Conservation (phyloP, 2,329 filamentous ascomycete genomes). For the Cordyceps cateniannulata region DNA sequence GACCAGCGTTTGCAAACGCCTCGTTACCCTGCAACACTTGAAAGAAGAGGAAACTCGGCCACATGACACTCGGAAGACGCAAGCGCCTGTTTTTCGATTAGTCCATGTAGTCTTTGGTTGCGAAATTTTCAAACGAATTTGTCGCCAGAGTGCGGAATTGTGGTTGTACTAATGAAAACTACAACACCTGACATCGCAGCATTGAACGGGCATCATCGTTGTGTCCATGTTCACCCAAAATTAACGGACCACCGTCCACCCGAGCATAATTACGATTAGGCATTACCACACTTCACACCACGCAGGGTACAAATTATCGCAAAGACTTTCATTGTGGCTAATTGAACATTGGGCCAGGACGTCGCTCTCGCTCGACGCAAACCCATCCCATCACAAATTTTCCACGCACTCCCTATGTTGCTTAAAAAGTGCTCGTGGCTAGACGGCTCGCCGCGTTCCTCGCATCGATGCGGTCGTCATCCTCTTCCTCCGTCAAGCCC, state of each 20-base stretch:
- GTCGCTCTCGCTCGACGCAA: background rate
- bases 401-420: slow-evolving; percentile 1
- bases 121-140: too few species aligned
- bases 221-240: too few species aligned
- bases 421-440: slow-evolving; percentile 85
- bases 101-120: too few species aligned
- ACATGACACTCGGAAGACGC: too few species aligned
- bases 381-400: background rate
- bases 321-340: background rate
- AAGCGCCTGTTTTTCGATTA: too few species aligned
- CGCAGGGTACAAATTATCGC: background rate
- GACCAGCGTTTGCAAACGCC: background rate
- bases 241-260: too few species aligned
- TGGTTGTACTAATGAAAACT: too few species aligned
- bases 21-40: background rate
- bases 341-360: background rate
- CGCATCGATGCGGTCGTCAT: slow-evolving; percentile 91
- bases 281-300: too few species aligned
- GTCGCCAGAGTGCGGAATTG: too few species aligned
- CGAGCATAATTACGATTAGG: too few species aligned
- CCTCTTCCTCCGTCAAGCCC: slow-evolving; percentile 68
- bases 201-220: too few species aligned
- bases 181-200: too few species aligned
- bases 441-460: slow-evolving; percentile 90
- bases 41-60: background rate